Percentiles rank a stretch among this genome's conserved stretches.
These are phyloP conservation scores for Penicillium sp. DNA, from an alignment of 2,329 filamentous ascomycete species.

Conservation along the genomic window DNA sequence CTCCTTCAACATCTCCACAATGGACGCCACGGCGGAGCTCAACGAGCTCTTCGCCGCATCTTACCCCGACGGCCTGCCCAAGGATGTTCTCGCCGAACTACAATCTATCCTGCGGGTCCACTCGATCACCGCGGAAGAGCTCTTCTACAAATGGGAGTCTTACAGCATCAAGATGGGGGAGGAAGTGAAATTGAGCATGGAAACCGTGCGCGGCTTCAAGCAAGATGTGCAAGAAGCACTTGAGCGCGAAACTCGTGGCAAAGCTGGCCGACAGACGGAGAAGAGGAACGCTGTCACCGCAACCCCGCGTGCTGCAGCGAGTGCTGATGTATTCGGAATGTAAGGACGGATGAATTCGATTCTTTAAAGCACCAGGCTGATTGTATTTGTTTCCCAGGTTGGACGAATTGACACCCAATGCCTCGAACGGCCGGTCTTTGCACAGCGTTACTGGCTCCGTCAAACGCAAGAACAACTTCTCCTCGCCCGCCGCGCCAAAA, in stretches of 20 bases:
- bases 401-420: conserved; percentile 67
- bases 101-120: conserved; percentile 84
- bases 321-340: conserved; percentile 80
- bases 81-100: conserved; percentile 77
- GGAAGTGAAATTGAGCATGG: conserved; percentile 68
- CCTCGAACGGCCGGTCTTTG: conserved; percentile 42
- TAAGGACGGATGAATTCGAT: conserved; percentile 38
- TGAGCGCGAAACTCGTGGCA: conserved; percentile 71
- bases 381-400: conserved; percentile 47
- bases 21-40: conserved; percentile 55
- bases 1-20: conserved; percentile 24
- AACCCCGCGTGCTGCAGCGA: conserved; percentile 59
- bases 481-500: conserved; percentile 46
- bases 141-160: conserved; percentile 98
- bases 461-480: conserved; percentile 54
- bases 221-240: conserved; percentile 80
- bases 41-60: conserved; percentile 59
- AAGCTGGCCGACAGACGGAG: conserved; percentile 60
- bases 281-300: conserved; percentile 57
- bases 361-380: background rate
- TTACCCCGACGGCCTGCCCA: conserved; percentile 60
- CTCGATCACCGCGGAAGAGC: conserved; percentile 74
- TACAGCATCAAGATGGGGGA: conserved; percentile 96
- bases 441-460: conserved; percentile 43
- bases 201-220: conserved; percentile 74